Evolutionary conservation across 441 rosid genomes (phyloP).

Genomic region (Adansonia gregorii): DNA sequence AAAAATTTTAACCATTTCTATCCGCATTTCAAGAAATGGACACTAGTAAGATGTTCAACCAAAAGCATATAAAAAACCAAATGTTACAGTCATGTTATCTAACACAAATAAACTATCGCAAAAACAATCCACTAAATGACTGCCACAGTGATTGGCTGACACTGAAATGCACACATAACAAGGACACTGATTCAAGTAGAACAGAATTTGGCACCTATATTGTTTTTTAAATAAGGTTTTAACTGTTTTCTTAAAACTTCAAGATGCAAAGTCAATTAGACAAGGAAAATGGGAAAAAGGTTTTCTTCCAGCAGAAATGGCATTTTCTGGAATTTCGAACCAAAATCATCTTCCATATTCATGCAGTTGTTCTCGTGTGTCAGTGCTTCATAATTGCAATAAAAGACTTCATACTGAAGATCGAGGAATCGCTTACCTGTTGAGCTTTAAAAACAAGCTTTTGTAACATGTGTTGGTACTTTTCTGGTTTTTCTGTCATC

Average conservation of each 20-base stretch:
- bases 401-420: conserved; percentile 10
- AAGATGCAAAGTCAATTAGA: conserved; percentile 4
- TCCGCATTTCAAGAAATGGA: neutral
- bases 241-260: neutral
- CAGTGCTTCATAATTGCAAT: conserved; percentile 11
- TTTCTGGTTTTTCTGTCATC: conserved; percentile 97
- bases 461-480: conserved; percentile 95
- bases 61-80: conserved; percentile 17
- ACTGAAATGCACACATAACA: neutral
- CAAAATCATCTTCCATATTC: neutral
- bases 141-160: neutral
- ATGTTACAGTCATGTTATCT: neutral
- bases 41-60: neutral
- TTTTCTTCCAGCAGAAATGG: conserved; percentile 6
- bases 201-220: neutral
- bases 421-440: conserved; percentile 57
- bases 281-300: neutral
- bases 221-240: neutral
- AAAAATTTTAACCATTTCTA: neutral
- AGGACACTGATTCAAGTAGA: conserved; percentile 5
- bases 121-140: conserved; percentile 11
- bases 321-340: neutral
- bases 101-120: neutral
- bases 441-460: conserved; percentile 96
- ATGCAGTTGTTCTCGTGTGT: conserved; percentile 13